These are phyloP conservation scores for Ogataea haglerorum DNA, from an alignment of 805 yeast genomes.

Conservation along the genomic window DNA sequence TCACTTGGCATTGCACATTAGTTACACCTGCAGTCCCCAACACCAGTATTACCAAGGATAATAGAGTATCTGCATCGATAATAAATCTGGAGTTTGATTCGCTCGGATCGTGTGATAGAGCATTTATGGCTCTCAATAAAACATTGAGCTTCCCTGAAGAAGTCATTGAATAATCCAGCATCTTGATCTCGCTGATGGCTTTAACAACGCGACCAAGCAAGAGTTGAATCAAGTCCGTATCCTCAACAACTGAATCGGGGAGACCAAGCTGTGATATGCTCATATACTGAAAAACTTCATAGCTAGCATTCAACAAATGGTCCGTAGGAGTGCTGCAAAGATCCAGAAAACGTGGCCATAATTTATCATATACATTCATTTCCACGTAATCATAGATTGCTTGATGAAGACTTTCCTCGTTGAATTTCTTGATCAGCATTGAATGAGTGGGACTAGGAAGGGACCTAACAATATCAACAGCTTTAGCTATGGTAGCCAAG, in stretches of 20 bases:
- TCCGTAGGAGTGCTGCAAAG: slow-evolving; percentile 15
- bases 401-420: slow-evolving; percentile 41
- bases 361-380: slow-evolving; percentile 55
- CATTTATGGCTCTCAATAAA: slow-evolving; percentile 24
- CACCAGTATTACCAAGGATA: slow-evolving; percentile 70
- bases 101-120: not conserved
- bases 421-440: slow-evolving; percentile 23
- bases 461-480: slow-evolving; percentile 20
- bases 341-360: slow-evolving; percentile 50
- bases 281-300: slow-evolving; percentile 36
- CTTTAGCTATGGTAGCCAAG: too few relatives aligned
- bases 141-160: slow-evolving; percentile 46
- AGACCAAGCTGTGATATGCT: slow-evolving; percentile 52
- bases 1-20: slow-evolving; percentile 59
- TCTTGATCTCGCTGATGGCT: slow-evolving; percentile 53
- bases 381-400: slow-evolving; percentile 72
- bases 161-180: slow-evolving; percentile 43
- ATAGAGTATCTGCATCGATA: slow-evolving; percentile 78
- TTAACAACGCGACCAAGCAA: slow-evolving; percentile 43
- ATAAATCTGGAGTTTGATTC: slow-evolving; percentile 19
- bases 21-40: slow-evolving; percentile 59
- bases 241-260: slow-evolving; percentile 24
- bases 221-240: slow-evolving; percentile 17
- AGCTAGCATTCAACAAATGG: slow-evolving; percentile 26
- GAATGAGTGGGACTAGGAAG: slow-evolving; percentile 30